Base-by-base conservation (phyloP, 768 basidiomycete species). In the Chlorophyllum brunneum region DNA sequence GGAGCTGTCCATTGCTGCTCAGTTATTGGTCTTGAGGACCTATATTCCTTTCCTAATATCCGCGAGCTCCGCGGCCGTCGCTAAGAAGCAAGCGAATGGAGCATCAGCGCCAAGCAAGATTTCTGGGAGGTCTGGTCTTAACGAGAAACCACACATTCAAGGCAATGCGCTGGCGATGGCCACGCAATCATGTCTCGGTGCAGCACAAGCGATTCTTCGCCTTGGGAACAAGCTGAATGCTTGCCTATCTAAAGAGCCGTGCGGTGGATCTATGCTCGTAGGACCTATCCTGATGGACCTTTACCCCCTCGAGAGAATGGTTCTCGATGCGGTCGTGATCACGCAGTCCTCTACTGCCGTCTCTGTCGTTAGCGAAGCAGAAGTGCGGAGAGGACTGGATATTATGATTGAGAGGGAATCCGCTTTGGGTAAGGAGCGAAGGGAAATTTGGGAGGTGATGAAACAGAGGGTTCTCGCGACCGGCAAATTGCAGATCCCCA, bases 261-360 rank as follows among this genome's bases (percentile, higher is more conserved):
- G 50, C 62, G 23, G 38, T 20, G 51, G 56, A 33, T 48, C 18
- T 31, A 29, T 33, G 6, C 47, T 41, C 22, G 56, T 47, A 2
- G 65, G 70, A 13, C 75, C 76, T n/a, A 72, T 76, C 2, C 60
- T 76, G 34, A 76, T 82, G 59, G 76, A 76, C 49, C 79, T 80
- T 57, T 82, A 85, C 60, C 75, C 83, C 2, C 77, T 86, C 44
- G 75, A 77, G 13, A 76, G 83, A 54, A 70, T 80, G 11, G 65
- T 91, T 16, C 81, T 86, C 59, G 85, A 87, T 56, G 82, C 89
- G 0, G 76, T 80, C 4, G 76, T 86, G 11, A 54, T 64, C 15
- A 52, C 51, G 7, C 51, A 52, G 24, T 52, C 51, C 10, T 52
- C 51, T 8, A 38, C 51, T 13, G 42, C 51, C 10, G 51, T 52